Base-by-base conservation (phyloP, 2,329 filamentous ascomycete species). In the Fusarium phyllophilum region DNA sequence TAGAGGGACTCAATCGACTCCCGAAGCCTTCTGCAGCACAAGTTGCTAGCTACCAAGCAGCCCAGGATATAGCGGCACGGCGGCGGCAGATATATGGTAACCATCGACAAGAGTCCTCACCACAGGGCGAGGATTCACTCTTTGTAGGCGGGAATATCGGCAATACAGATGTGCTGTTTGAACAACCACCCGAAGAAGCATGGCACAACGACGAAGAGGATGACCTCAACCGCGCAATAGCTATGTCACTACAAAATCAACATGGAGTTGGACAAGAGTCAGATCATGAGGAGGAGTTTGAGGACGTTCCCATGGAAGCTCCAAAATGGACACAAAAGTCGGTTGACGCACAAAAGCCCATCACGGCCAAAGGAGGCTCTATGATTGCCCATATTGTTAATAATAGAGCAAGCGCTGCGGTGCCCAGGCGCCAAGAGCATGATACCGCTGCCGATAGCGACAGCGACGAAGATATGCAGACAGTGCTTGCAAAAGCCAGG, bases 1-100 rank as follows among this genome's bases (percentile, higher is more conserved):
- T 98, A 54, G 94, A 96, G 80, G 95, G 95, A 0, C 79, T 98
- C 18, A 98, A 98, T 77, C 88, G 95, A 57, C 83, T 98, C 22
- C 94, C 95, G 0, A 96, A 92, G 54, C 66, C 77, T 54, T 66
- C 75, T 14, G 65, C 66, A n/a, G 70, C 69, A n/a, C 65, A 66
- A n/a, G 29, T 66, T 18, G 72, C 69, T n/a, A 78, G 75, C 46
- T 51, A 74, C 31, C 74, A 80, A 58, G 75, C 75, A 41, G 76
- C 78, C 18, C 79, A 75, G 33, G 71, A 76, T n/a, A 75, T 76
- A 24, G 75, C 73, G 22, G 52, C 71, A 5, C 71, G 73, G 17
- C 79, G 79, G 31, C 79, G 81, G 34, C 77, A 81, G 18, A 62
- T 81, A 8, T 79, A 82, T 38, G 64, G 73, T 18, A 65, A 29